Percentiles rank a stretch among this genome's conserved stretches.
phyloP scores from a whole-genome alignment of 129 eudicot species.

The Deinandra increscens region DNA sequence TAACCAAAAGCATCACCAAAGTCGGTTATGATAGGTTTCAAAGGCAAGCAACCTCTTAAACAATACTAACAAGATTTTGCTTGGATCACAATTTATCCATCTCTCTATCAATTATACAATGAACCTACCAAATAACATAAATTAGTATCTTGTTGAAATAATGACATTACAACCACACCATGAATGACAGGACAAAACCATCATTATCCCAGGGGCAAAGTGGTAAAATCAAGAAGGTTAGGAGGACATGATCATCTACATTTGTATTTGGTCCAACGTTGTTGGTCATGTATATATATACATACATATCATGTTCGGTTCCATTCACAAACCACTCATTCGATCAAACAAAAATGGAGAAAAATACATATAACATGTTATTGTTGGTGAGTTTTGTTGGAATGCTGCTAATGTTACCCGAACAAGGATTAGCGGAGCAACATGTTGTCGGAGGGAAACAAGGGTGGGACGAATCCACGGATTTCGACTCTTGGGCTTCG shows the following conservation, averaged over 20 bases:
- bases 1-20: slow-evolving; percentile 10
- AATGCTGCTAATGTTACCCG: slow-evolving; percentile 9
- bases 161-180: slow-evolving; percentile 22
- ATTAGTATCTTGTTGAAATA: neutral
- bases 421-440: slow-evolving; percentile 38
- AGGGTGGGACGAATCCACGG: slow-evolving; percentile 83
- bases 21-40: slow-evolving; percentile 30
- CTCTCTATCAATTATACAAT: slow-evolving; percentile 11
- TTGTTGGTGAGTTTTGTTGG: slow-evolving; percentile 24
- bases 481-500: slow-evolving; percentile 67
- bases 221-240: slow-evolving; percentile 22
- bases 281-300: slow-evolving; percentile 22
- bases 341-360: slow-evolving; percentile 38
- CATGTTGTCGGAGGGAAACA: slow-evolving; percentile 81
- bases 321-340: slow-evolving; percentile 13
- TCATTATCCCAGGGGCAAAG: slow-evolving; percentile 26
- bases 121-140: slow-evolving; percentile 14
- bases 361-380: slow-evolving; percentile 27
- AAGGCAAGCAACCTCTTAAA: slow-evolving; percentile 40
- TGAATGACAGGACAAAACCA: slow-evolving; percentile 15
- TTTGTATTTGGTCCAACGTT: slow-evolving; percentile 20
- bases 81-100: slow-evolving; percentile 18
- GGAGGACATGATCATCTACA: slow-evolving; percentile 6
- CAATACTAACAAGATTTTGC: slow-evolving; percentile 34
- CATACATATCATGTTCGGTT: slow-evolving; percentile 9